Percentiles rank a stretch among this genome's conserved stretches.
Evolutionary conservation across 2,329 filamentous ascomycete genomes (phyloP).

Genomic region (Aspergillus cejpii): DNA sequence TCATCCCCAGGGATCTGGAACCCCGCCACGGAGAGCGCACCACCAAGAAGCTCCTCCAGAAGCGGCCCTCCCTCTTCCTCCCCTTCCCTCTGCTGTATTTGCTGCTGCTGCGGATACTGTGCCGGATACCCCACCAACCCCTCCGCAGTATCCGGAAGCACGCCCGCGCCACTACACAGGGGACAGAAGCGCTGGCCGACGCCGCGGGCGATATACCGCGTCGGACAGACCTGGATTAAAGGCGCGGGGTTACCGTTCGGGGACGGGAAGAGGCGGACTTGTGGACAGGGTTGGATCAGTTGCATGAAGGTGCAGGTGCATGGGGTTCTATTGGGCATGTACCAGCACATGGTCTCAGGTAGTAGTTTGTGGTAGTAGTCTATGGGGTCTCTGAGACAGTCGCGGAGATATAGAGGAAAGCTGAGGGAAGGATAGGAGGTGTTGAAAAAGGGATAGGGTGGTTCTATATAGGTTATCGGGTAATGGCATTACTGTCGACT

Average conservation of each 20-base stretch:
- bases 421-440: too few species aligned
- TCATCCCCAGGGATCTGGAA: background rate
- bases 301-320: conserved; percentile 17
- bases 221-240: conserved; percentile 10
- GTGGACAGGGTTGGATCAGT: conserved; percentile 17
- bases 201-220: background rate
- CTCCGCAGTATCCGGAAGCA: background rate
- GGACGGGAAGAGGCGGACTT: conserved; percentile 5
- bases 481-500: background rate
- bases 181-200: conserved; percentile 4
- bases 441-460: background rate
- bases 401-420: background rate
- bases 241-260: conserved; percentile 10
- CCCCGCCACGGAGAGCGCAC: background rate
- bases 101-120: too few species aligned
- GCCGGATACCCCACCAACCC: background rate
- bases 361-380: background rate
- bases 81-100: too few species aligned
- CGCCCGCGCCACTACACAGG: background rate
- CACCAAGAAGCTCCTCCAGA: background rate
- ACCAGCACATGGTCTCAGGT: conserved; percentile 11
- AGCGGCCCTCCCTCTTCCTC: background rate
- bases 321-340: conserved; percentile 16
- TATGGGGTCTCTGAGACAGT: too few species aligned
- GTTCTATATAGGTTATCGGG: background rate